phyloP scores from a whole-genome alignment of 2,329 filamentous ascomycete genomes.

The Diaporthe helianthi region DNA sequence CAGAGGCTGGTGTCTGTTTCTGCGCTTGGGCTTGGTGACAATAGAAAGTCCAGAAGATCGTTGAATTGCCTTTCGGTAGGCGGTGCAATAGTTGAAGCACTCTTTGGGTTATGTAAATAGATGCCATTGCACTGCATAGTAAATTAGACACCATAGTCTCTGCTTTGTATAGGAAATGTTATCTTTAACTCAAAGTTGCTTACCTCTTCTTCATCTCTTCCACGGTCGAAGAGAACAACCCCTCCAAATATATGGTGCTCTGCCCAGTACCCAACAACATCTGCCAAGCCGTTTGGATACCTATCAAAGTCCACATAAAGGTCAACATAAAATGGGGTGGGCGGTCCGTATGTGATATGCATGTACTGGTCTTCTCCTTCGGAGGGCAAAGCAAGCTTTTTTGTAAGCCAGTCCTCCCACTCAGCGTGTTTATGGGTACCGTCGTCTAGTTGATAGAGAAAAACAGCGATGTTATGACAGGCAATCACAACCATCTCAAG shows the following conservation, averaged over 20 bases:
- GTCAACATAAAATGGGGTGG: conserved; percentile 42
- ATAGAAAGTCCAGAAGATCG: conserved; percentile 5
- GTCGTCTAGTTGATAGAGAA: conserved; percentile 37
- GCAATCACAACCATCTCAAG: conserved; percentile 43
- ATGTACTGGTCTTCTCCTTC: conserved; percentile 35
- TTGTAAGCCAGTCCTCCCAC: conserved; percentile 10
- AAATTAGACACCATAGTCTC: neutral
- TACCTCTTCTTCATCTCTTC: conserved; percentile 15
- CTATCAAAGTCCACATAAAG: conserved; percentile 41
- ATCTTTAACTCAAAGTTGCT: conserved; percentile 5
- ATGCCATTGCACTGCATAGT: conserved; percentile 13
- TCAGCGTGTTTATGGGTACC: conserved; percentile 39
- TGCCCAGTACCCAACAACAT: conserved; percentile 43
- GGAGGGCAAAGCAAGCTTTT: conserved; percentile 33
- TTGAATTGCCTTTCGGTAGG: conserved; percentile 17
- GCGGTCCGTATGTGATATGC: conserved; percentile 21
- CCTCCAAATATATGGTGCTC: conserved; percentile 42
- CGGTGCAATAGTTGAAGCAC: neutral
- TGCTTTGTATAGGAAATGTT: neutral
- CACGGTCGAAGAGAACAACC: conserved; percentile 37
- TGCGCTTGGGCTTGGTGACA: conserved; percentile 2
- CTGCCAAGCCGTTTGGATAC: conserved; percentile 42
- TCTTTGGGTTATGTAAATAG: neutral
- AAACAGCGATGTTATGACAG: conserved; percentile 42
- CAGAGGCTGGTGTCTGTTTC: neutral